A percentile compares a stretch with the other conserved stretches of the same genome.
These are phyloP conservation scores for Aureobasidium uvarum DNA, from an alignment of 2,329 filamentous ascomycete genomes.

Conservation along the genomic window DNA sequence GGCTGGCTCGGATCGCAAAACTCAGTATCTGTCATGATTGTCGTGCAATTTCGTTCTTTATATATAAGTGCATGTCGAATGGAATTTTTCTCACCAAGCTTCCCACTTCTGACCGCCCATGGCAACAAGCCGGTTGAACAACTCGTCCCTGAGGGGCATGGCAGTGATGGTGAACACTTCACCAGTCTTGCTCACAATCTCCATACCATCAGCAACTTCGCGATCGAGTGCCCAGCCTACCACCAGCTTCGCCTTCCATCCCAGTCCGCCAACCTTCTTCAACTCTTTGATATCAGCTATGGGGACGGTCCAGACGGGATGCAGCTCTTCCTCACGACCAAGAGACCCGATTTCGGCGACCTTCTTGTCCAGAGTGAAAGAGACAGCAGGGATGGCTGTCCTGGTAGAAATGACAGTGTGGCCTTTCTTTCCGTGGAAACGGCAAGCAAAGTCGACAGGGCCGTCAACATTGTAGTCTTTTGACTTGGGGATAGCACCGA, in stretches of 20 bases:
- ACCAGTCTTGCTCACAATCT: slow-evolving; percentile 61
- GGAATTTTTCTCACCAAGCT: slow-evolving; percentile 54
- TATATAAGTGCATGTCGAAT: neutral
- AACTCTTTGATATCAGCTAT: slow-evolving; percentile 70
- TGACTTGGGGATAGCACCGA: slow-evolving; percentile 63
- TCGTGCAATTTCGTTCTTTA: neutral
- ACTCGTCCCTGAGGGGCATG: slow-evolving; percentile 67
- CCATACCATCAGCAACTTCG: slow-evolving; percentile 72
- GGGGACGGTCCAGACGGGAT: slow-evolving; percentile 66
- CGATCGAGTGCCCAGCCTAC: slow-evolving; percentile 74
- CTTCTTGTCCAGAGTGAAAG: slow-evolving; percentile 58
- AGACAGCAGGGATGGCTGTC: slow-evolving; percentile 65
- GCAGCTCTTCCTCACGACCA: slow-evolving; percentile 50
- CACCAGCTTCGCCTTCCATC: slow-evolving; percentile 81
- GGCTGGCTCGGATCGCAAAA: no score
- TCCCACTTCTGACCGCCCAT: slow-evolving; percentile 85
- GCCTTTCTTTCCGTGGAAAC: slow-evolving; percentile 69
- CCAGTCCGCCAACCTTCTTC: slow-evolving; percentile 75
- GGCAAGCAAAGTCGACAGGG: slow-evolving; percentile 72
- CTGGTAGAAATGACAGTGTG: slow-evolving; percentile 67
- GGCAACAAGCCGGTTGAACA: slow-evolving; percentile 75
- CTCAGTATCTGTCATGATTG: neutral
- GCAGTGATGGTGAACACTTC: slow-evolving; percentile 65
- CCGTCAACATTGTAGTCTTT: slow-evolving; percentile 53
- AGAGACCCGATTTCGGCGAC: slow-evolving; percentile 44